These are phyloP conservation scores for Sporobolomyces pararoseus DNA, from an alignment of 768 basidiomycete species.

Conservation along the genomic window DNA sequence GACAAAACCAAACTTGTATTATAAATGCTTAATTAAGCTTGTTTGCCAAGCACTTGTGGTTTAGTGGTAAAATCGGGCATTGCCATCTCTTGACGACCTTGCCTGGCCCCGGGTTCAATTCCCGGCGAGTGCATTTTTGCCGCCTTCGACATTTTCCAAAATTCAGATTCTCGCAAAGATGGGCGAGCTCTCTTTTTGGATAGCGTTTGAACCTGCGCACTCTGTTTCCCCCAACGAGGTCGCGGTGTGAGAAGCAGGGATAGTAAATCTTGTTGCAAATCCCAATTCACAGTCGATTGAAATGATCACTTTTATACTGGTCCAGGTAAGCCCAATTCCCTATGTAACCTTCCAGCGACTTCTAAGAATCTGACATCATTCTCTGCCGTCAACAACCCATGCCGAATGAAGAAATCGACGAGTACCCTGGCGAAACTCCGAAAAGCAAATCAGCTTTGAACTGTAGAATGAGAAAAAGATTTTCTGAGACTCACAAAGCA, in stretches of 20 bases:
- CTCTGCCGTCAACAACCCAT: conserved; percentile 79
- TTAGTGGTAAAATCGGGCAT: conserved; percentile 4
- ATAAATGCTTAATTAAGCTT: too few species aligned
- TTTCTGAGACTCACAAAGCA: conserved; percentile 56
- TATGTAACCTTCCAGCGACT: conserved; percentile 13
- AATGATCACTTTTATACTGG: too few species aligned
- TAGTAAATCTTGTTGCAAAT: too few species aligned
- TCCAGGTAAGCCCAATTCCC: conserved; percentile 16
- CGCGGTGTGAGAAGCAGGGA: too few species aligned
- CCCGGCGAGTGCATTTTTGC: conserved; percentile 2
- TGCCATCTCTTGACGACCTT: neutral
- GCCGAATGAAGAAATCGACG: conserved; percentile 82
- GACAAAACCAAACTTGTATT: too few species aligned
- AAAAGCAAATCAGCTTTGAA: neutral
- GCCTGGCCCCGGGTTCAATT: conserved; percentile 3
- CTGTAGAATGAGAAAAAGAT: too few species aligned
- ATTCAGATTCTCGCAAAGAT: too few species aligned
- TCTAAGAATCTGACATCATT: conserved; percentile 56
- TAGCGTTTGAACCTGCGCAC: too few species aligned
- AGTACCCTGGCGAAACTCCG: conserved; percentile 57
- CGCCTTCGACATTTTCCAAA: too few species aligned
- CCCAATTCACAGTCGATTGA: too few species aligned
- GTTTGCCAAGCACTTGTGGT: neutral
- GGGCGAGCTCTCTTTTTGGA: too few species aligned
- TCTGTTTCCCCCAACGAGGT: too few species aligned